Evolutionary conservation across 495 filamentous ascomycete genomes (phyloP).

Genomic region (Trichoderma orchidacearum): DNA sequence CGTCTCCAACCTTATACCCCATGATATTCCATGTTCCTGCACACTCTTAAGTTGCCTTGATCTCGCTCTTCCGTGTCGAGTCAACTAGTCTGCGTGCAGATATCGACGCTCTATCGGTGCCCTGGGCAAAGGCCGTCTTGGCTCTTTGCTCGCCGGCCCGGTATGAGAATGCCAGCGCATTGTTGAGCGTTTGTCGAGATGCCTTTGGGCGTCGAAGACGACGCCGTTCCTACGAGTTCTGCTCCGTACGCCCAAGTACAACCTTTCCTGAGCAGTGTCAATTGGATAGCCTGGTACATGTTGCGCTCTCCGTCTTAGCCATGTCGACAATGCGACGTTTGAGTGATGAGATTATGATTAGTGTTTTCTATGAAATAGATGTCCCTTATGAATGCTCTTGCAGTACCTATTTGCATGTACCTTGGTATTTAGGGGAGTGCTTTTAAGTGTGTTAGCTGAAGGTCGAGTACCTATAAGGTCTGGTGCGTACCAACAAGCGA

Average conservation of each 20-base stretch:
- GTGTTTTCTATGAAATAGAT: too few relatives aligned
- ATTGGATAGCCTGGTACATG: background rate
- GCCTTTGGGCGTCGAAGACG: background rate
- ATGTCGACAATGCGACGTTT: too few relatives aligned
- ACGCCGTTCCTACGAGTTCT: background rate
- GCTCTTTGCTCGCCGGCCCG: background rate
- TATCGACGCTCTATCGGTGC: slow-evolving; percentile 33
- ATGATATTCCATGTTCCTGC: slow-evolving; percentile 24
- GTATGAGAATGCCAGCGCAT: slow-evolving; percentile 1
- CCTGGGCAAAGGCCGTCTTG: slow-evolving; percentile 3
- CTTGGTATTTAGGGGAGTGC: too few relatives aligned
- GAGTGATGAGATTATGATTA: too few relatives aligned
- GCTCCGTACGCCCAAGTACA: background rate
- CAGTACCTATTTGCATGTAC: too few relatives aligned
- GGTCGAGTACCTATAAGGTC: too few relatives aligned
- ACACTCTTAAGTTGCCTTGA: slow-evolving; percentile 92
- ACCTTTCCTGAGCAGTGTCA: background rate
- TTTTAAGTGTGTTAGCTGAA: too few relatives aligned
- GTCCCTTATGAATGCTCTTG: too few relatives aligned
- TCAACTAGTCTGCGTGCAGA: slow-evolving; percentile 94
- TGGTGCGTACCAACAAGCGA: too few relatives aligned
- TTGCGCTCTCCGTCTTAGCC: too few relatives aligned
- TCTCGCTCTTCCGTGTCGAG: slow-evolving; percentile 57
- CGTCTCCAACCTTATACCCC: background rate
- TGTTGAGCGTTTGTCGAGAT: background rate